Conservation (phyloP, 1,139 yeast genomes). For the Arxiozyma slooffiae region DNA sequence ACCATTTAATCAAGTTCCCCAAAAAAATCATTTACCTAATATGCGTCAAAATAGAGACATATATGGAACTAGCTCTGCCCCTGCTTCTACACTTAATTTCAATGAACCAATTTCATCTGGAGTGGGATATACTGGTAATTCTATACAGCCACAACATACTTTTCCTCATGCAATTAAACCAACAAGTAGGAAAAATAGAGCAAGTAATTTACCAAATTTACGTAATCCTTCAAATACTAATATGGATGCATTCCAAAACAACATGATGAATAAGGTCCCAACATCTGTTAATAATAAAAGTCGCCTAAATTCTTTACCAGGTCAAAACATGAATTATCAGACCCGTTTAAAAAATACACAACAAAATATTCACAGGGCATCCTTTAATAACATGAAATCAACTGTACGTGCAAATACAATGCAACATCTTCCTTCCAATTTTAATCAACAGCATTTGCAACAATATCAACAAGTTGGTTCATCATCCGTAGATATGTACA, state of each 20-base stretch:
- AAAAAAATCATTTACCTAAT: constrained; percentile 15
- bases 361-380: constrained; percentile 5
- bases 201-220: constrained; percentile 26
- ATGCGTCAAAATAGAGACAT: constrained; percentile 12
- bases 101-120: constrained; percentile 15
- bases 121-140: constrained; percentile 1
- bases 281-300: constrained; percentile 11
- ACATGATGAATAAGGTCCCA: constrained; percentile 2
- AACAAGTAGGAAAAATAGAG: constrained; percentile 31
- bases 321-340: constrained; percentile 7
- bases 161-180: constrained; percentile 24
- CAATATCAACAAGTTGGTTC: constrained; percentile 9
- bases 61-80: constrained; percentile 22
- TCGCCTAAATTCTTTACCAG: constrained; percentile 18
- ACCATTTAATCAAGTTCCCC: constrained; percentile 15
- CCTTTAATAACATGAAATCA: constrained; percentile 3
- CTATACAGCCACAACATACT: constrained; percentile 2
- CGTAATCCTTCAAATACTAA: constrained; percentile 27
- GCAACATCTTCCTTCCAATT: constrained; percentile 5
- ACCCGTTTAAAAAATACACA: constrained; percentile 6
- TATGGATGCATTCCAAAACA: constrained; percentile 12
- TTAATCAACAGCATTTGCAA: neutral
- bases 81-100: constrained; percentile 10
- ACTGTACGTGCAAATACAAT: constrained; percentile 3
- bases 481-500: constrained; percentile 1